Evolutionary conservation across 2,329 filamentous ascomycete species (phyloP).

Genomic region (Pseudogymnoascus sp.): DNA sequence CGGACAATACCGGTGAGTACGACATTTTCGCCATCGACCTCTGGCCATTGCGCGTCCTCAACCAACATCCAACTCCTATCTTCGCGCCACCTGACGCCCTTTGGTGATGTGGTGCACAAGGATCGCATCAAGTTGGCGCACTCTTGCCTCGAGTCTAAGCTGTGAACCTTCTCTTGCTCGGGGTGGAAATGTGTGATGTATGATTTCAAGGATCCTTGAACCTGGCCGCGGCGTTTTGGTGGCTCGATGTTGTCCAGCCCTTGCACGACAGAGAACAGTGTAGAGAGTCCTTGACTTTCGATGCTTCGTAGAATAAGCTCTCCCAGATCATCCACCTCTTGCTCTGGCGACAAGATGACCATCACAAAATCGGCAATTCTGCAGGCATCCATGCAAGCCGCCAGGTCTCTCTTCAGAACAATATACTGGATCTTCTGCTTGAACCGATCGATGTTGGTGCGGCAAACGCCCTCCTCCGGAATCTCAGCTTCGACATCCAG

Average conservation of each 20-base stretch:
- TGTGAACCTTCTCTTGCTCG: slow-evolving; percentile 82
- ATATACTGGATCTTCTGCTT: slow-evolving; percentile 91
- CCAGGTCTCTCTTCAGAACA: slow-evolving; percentile 63
- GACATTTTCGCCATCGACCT: slow-evolving; percentile 52
- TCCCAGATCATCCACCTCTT: slow-evolving; percentile 77
- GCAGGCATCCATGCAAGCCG: slow-evolving; percentile 75
- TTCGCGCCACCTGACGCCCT: slow-evolving; percentile 91
- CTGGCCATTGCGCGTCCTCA: slow-evolving; percentile 69
- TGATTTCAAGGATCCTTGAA: slow-evolving; percentile 76
- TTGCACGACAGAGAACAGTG: slow-evolving; percentile 78
- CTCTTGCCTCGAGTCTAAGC: slow-evolving; percentile 80
- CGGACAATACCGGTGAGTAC: slow-evolving; percentile 78
- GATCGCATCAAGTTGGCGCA: slow-evolving; percentile 85
- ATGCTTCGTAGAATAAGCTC: slow-evolving; percentile 80
- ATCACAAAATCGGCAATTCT: slow-evolving; percentile 86
- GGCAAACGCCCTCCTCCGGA: slow-evolving; percentile 48
- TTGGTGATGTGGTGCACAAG: slow-evolving; percentile 83
- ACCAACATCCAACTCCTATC: slow-evolving; percentile 93
- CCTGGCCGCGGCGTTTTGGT: slow-evolving; percentile 66
- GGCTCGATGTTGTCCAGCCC: slow-evolving; percentile 71
- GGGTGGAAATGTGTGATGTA: slow-evolving; percentile 95
- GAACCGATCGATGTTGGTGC: slow-evolving; percentile 76
- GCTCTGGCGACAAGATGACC: slow-evolving; percentile 71
- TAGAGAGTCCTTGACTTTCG: slow-evolving; percentile 91
- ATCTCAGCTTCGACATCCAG: slow-evolving; percentile 67